Evolutionary conservation across 208 protist species (phyloP).

Genomic region (Novymonas esmeraldas): DNA sequence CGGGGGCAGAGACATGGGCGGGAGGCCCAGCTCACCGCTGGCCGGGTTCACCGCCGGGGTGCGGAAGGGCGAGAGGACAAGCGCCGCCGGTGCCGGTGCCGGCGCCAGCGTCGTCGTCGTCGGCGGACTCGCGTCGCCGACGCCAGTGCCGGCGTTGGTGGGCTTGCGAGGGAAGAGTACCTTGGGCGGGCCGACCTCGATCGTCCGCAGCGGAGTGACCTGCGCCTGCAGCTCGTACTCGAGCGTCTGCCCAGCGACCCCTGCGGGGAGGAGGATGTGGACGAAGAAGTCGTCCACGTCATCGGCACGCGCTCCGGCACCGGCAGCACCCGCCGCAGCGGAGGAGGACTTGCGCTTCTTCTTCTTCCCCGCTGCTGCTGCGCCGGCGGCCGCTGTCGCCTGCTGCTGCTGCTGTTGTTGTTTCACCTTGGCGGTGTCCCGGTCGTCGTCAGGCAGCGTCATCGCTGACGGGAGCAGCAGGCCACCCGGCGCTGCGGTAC

Average conservation of each 20-base stretch:
- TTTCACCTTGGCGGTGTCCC: slow-evolving; percentile 3
- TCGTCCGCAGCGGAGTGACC: slow-evolving; percentile 46
- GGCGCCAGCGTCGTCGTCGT: not conserved
- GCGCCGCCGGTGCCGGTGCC: not conserved
- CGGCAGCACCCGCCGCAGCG: not conserved
- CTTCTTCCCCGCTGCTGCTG: slow-evolving; percentile 27
- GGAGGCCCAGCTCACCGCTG: slow-evolving; percentile 33
- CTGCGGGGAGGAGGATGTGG: slow-evolving; percentile 48
- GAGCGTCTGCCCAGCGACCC: slow-evolving; percentile 42
- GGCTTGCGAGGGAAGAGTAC: slow-evolving; percentile 43
- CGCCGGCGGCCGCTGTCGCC: not conserved
- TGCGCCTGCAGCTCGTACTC: slow-evolving; percentile 55
- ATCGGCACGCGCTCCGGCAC: slow-evolving; percentile 14
- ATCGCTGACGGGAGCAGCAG: slow-evolving; percentile 4
- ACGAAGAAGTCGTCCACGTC: slow-evolving; percentile 79
- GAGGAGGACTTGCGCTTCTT: slow-evolving; percentile 22
- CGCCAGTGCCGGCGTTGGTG: not conserved
- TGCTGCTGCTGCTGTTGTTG: too few relatives aligned
- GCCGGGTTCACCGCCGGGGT: slow-evolving; percentile 31
- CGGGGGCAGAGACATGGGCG: slow-evolving; percentile 54
- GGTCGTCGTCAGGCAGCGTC: slow-evolving; percentile 6
- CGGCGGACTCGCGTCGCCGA: slow-evolving; percentile 9
- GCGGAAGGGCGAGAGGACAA: slow-evolving; percentile 30
- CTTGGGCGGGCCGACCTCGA: slow-evolving; percentile 56
- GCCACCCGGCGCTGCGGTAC: slow-evolving; percentile 2